Conservation (phyloP, 2,329 filamentous ascomycete species). For the Sporothrix protearum region DNA sequence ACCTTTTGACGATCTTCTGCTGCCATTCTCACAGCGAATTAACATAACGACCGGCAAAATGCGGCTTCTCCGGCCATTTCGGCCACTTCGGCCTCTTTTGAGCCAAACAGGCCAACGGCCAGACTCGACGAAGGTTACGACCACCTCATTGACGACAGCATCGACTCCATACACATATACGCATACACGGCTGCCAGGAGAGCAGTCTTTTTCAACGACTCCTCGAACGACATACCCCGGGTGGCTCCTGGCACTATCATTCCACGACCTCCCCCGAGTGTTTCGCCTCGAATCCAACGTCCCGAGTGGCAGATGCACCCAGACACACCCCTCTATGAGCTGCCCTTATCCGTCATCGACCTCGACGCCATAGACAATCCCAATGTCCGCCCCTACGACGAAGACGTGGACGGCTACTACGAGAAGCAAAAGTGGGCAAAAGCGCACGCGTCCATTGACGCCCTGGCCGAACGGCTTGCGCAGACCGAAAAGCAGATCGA, state of each 20-base stretch:
- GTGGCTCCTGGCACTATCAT: neutral
- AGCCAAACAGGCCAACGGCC: neutral
- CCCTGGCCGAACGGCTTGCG: conserved; percentile 32
- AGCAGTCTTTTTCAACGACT: neutral
- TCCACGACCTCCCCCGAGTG: neutral
- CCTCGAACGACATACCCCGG: neutral
- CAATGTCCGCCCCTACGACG: conserved; percentile 43
- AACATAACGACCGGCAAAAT: neutral
- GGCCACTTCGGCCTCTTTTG: neutral
- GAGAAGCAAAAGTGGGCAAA: conserved; percentile 35
- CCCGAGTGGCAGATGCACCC: neutral
- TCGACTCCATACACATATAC: neutral
- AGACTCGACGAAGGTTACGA: neutral
- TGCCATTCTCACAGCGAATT: no score
- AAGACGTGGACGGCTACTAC: conserved; percentile 36
- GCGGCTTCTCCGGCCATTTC: neutral
- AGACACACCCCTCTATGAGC: conserved; percentile 35
- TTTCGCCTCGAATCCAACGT: neutral
- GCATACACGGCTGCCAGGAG: neutral
- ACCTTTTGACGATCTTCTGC: neutral
- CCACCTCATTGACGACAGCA: neutral
- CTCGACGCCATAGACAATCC: conserved; percentile 49
- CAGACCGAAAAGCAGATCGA: conserved; percentile 34
- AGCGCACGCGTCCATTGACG: conserved; percentile 24
- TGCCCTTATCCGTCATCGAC: conserved; percentile 47